Conservation (phyloP, 768 basidiomycete species). For the Rhizopogon vinicolor region DNA sequence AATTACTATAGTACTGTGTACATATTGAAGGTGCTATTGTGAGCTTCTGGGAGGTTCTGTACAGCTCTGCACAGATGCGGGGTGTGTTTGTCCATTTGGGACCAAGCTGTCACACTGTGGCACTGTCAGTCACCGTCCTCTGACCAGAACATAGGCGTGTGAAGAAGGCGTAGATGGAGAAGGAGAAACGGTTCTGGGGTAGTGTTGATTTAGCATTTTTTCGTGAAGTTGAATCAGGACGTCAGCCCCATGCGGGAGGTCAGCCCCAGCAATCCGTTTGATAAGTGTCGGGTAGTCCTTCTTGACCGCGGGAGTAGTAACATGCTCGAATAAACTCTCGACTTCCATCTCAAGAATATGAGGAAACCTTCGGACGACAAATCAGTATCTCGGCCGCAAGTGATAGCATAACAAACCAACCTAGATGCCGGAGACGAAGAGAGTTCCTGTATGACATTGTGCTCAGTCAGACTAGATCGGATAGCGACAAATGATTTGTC, state of each 20-base stretch:
- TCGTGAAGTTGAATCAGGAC: conserved; percentile 4
- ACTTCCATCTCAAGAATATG: conserved; percentile 5
- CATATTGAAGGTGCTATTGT: too few species aligned
- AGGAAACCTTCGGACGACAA: background rate
- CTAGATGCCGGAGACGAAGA: conserved; percentile 21
- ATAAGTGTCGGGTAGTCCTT: conserved; percentile 1
- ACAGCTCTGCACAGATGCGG: too few species aligned
- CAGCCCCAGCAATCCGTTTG: conserved; percentile 1
- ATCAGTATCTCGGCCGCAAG: background rate
- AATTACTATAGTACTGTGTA: too few species aligned
- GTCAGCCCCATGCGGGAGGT: conserved; percentile 9
- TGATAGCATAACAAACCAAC: conserved; percentile 6
- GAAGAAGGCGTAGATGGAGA: too few species aligned
- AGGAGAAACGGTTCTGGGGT: background rate
- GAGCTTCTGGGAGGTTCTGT: too few species aligned
- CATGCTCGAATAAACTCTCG: conserved; percentile 5
- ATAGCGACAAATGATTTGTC: conserved; percentile 15
- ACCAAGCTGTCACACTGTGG: too few species aligned
- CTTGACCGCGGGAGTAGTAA: background rate
- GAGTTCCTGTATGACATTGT: conserved; percentile 21
- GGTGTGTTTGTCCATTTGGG: too few species aligned
- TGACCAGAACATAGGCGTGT: too few species aligned
- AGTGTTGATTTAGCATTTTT: conserved; percentile 4
- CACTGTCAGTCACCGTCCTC: too few species aligned
- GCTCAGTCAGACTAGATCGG: conserved; percentile 8